These are phyloP conservation scores for Ailanthus altissimus DNA, from an alignment of 345 rosid genomes.

Conservation along the genomic window DNA sequence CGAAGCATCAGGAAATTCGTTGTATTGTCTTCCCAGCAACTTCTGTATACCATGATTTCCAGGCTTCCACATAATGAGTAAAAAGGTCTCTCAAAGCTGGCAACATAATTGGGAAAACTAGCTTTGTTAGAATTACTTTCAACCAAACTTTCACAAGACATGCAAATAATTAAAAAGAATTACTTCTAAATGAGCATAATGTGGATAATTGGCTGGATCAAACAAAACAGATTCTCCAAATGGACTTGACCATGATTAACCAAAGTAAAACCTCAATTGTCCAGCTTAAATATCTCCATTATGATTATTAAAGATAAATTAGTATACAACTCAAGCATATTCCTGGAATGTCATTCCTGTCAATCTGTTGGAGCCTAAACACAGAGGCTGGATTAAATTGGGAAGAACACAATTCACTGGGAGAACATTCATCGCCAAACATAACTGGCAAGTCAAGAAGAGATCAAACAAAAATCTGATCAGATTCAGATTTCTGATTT, in stretches of 20 bases:
- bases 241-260: background rate
- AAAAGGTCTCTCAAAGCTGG: constrained; percentile 82
- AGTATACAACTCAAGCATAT: background rate
- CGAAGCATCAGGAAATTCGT: constrained; percentile 34
- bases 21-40: constrained; percentile 53
- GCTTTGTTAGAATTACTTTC: background rate
- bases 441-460: background rate
- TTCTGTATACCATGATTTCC: constrained; percentile 85
- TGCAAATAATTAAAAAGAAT: background rate
- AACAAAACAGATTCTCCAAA: background rate
- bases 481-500: background rate
- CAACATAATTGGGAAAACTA: constrained; percentile 26
- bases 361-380: background rate
- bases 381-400: background rate
- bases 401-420: background rate
- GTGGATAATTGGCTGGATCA: background rate
- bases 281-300: background rate
- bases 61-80: constrained; percentile 86
- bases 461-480: background rate
- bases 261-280: background rate
- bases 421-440: background rate
- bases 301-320: background rate
- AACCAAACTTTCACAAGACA: background rate
- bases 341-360: background rate
- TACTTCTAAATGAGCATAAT: background rate